Evolutionary conservation across 2,329 filamentous ascomycete genomes (phyloP).

Genomic region (Ceratocystis papillata): DNA sequence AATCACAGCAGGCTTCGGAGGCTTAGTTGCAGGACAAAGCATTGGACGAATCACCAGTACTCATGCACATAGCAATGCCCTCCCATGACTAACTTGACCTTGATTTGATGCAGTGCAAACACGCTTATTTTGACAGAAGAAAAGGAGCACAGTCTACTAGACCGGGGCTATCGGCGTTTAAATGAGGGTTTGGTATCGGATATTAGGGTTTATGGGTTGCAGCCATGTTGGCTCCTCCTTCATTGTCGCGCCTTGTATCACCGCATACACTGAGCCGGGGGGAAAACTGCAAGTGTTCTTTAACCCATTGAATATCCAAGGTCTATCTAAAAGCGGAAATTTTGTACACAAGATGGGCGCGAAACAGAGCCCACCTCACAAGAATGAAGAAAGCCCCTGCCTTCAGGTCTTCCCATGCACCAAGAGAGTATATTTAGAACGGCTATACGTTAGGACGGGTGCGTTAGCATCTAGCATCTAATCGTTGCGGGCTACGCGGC

Average conservation of each 20-base stretch:
- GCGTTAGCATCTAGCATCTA: neutral
- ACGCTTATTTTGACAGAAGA: neutral
- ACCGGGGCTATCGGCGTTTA: neutral
- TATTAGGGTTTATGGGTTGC: neutral
- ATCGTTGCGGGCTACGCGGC: neutral
- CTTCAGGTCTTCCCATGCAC: conserved; percentile 9
- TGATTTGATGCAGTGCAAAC: neutral
- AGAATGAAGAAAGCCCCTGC: conserved; percentile 9
- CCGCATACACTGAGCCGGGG: neutral
- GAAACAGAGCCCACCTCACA: neutral
- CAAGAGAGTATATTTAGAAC: conserved; percentile 26
- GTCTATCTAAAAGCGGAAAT: conserved; percentile 18
- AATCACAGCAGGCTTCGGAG: too few species aligned
- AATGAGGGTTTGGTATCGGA: neutral
- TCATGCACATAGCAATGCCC: neutral
- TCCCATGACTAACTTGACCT: too few species aligned
- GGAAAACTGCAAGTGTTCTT: neutral
- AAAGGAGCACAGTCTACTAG: too few species aligned
- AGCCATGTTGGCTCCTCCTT: neutral
- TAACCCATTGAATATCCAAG: neutral
- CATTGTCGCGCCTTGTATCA: neutral
- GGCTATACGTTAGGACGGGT: conserved; percentile 4
- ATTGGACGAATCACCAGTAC: neutral
- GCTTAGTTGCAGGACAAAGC: too few species aligned
- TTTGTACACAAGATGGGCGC: conserved; percentile 20